Percentiles rank a stretch among this genome's conserved stretches.
Evolutionary conservation across 208 protist genomes (phyloP).

Genomic region (Trypanosoma avium): DNA sequence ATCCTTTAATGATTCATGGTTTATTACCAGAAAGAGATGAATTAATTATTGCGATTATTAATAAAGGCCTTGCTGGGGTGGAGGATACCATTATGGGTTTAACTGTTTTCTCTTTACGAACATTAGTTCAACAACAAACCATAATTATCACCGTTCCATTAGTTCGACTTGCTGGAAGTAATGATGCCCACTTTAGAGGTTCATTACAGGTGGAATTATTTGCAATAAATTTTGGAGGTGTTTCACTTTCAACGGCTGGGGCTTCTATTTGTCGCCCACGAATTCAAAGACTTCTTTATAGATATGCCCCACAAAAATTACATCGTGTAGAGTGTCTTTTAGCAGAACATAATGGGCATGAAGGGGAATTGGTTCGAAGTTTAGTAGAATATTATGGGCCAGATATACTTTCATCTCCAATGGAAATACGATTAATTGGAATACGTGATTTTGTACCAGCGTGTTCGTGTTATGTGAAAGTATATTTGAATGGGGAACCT

Average conservation of each 20-base stretch:
- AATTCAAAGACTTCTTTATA: constrained; percentile 30
- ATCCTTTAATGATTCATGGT: constrained; percentile 8
- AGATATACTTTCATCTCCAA: neutral
- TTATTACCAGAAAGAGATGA: constrained; percentile 24
- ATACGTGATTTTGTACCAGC: constrained; percentile 12
- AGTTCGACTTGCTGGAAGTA: constrained; percentile 18
- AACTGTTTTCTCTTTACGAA: constrained; percentile 3
- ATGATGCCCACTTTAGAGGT: constrained; percentile 26
- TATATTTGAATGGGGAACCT: constrained; percentile 21
- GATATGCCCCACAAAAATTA: constrained; percentile 29
- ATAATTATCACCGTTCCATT: constrained; percentile 23
- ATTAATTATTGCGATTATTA: constrained; percentile 16
- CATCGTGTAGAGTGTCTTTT: constrained; percentile 40
- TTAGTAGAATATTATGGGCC: constrained; percentile 14
- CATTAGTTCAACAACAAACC: neutral
- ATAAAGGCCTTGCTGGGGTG: constrained; percentile 8
- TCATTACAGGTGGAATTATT: constrained; percentile 30
- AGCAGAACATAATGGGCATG: constrained; percentile 10
- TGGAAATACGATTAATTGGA: constrained; percentile 28
- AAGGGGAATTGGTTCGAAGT: constrained; percentile 6
- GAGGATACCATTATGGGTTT: constrained; percentile 14
- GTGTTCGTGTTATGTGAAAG: constrained; percentile 29
- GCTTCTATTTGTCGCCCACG: constrained; percentile 2
- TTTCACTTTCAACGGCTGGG: constrained; percentile 1
- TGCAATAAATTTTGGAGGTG: constrained; percentile 8